These are phyloP conservation scores for Globisporangium barbulae DNA, from an alignment of 352 stramenopile genomes.

Conservation along the genomic window DNA sequence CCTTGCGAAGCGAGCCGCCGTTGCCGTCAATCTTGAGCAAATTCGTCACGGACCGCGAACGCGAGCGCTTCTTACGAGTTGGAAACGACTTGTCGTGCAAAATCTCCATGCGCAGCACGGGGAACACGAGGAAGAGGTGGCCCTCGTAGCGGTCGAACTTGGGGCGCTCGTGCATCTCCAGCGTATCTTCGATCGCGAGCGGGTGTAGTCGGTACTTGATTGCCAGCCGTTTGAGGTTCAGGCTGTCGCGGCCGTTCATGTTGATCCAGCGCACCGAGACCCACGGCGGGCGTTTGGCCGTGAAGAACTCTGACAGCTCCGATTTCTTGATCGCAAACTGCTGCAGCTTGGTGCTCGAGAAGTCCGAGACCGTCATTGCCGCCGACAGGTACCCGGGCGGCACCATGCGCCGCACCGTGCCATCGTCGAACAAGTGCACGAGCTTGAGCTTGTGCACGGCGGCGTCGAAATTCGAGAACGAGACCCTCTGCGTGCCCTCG, in stretches of 20 bases:
- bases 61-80: conserved; percentile 31
- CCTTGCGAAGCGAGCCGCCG: conserved; percentile 7
- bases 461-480: conserved; percentile 72
- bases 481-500: conserved; percentile 37
- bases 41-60: conserved; percentile 33
- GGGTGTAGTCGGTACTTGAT: conserved; percentile 88
- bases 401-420: conserved; percentile 55
- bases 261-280: conserved; percentile 89
- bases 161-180: conserved; percentile 82
- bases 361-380: conserved; percentile 72
- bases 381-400: conserved; percentile 46
- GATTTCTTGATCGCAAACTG: conserved; percentile 53
- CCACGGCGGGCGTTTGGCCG: conserved; percentile 63
- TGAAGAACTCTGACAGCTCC: conserved; percentile 73
- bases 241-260: conserved; percentile 68
- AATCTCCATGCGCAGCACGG: conserved; percentile 72
- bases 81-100: conserved; percentile 33
- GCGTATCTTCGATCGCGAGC: conserved; percentile 82
- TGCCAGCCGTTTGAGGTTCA: conserved; percentile 82
- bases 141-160: conserved; percentile 86
- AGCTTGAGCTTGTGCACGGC: conserved; percentile 86
- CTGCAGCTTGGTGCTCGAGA: conserved; percentile 68
- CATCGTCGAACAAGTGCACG: conserved; percentile 82
- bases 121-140: conserved; percentile 83
- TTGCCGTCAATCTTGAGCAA: conserved; percentile 41